phyloP scores from a whole-genome alignment of 1,139 yeast species.

The Debaryomyces nepalensis region DNA sequence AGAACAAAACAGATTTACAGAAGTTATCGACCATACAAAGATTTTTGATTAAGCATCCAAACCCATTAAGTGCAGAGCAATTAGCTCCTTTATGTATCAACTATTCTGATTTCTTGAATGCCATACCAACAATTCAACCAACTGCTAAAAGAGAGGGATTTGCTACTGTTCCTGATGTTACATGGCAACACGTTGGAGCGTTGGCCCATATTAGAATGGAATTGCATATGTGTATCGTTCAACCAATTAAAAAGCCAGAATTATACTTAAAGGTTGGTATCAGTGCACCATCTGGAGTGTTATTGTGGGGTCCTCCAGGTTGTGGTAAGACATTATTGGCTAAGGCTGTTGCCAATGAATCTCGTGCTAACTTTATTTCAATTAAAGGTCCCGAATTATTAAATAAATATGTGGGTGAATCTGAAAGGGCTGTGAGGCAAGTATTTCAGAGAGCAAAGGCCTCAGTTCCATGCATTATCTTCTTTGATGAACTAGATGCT shows the following conservation, averaged over 20 bases:
- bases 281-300: conserved; percentile 94
- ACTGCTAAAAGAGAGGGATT: conserved; percentile 98
- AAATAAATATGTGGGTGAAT: conserved; percentile 95
- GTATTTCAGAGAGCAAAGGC: conserved; percentile 95
- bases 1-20: conserved; percentile 40
- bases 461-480: conserved; percentile 91
- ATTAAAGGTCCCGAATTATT: conserved; percentile 94
- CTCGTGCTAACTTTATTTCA: conserved; percentile 92
- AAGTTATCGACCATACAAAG: conserved; percentile 69
- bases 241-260: conserved; percentile 93
- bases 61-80: conserved; percentile 76
- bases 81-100: conserved; percentile 74
- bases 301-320: conserved; percentile 99
- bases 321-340: conserved; percentile 97
- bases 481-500: conserved; percentile 96
- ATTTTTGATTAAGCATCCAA: conserved; percentile 75
- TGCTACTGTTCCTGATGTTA: conserved; percentile 97
- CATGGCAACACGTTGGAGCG: conserved; percentile 97
- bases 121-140: conserved; percentile 93
- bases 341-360: conserved; percentile 96
- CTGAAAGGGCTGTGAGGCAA: conserved; percentile 93
- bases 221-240: conserved; percentile 95
- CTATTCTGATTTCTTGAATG: conserved; percentile 78
- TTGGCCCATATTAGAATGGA: conserved; percentile 79
- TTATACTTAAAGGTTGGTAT: conserved; percentile 89